Evolutionary conservation across 148 eudicot genomes (phyloP).

Genomic region (Bassia scoparia): DNA sequence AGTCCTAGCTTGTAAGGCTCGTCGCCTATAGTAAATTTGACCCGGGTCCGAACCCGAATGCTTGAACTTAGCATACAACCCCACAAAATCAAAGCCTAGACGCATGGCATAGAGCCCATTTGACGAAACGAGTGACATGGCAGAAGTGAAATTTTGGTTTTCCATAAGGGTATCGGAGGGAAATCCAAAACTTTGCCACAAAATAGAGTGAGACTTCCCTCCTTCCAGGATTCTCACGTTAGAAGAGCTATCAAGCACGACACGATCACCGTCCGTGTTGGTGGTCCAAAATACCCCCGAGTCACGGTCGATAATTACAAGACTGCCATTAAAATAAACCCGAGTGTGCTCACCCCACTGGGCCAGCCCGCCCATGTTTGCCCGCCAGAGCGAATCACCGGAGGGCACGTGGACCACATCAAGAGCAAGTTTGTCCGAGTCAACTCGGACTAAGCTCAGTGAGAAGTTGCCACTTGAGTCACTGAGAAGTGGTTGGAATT

Average conservation of each 20-base stretch:
- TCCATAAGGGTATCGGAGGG: conserved; percentile 81
- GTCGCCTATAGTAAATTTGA: conserved; percentile 63
- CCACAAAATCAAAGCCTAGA: conserved; percentile 66
- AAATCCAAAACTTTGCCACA: conserved; percentile 79
- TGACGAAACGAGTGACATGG: conserved; percentile 61
- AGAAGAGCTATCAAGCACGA: conserved; percentile 46
- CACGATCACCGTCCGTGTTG: conserved; percentile 56
- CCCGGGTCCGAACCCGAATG: conserved; percentile 18
- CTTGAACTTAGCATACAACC: conserved; percentile 55
- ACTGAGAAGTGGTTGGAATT: conserved; percentile 53
- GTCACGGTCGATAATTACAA: conserved; percentile 49
- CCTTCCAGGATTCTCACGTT: conserved; percentile 42
- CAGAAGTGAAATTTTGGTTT: conserved; percentile 77
- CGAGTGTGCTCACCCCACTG: conserved; percentile 49
- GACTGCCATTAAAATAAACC: conserved; percentile 72
- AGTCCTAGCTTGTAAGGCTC: conserved; percentile 64
- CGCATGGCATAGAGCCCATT: conserved; percentile 68
- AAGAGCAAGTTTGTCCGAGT: conserved; percentile 48
- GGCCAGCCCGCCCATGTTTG: conserved; percentile 29
- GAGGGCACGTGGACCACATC: conserved; percentile 71
- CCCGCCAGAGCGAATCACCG: conserved; percentile 59
- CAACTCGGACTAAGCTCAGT: conserved; percentile 66
- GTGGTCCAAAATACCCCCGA: conserved; percentile 80
- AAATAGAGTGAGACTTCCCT: conserved; percentile 1
- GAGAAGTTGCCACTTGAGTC: conserved; percentile 73